Conservation (phyloP, 116 monocot genomes). For the Dioscorea cayenensis region DNA sequence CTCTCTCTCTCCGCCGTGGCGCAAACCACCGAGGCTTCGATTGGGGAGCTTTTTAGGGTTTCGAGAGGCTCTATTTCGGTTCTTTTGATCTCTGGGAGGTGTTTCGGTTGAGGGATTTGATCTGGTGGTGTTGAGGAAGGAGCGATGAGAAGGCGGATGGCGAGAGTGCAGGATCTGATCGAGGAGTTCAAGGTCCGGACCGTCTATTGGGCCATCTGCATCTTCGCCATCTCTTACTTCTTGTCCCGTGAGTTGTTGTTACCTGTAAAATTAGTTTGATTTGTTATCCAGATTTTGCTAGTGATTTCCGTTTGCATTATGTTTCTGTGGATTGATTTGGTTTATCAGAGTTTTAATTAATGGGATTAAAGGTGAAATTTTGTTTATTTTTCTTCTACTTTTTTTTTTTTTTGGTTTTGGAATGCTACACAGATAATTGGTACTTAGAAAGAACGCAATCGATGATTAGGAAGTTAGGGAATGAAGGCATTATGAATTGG, state of each 20-base stretch:
- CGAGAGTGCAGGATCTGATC: conserved; percentile 74
- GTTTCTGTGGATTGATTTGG: not conserved
- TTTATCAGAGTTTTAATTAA: too few species aligned
- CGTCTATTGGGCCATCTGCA: conserved; percentile 76
- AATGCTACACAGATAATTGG: too few species aligned
- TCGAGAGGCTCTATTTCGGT: not conserved
- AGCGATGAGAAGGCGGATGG: conserved; percentile 55
- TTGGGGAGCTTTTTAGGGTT: not conserved
- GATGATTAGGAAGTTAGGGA: too few species aligned
- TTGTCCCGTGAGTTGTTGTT: conserved; percentile 65
- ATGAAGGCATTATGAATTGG: too few species aligned
- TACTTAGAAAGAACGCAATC: too few species aligned
- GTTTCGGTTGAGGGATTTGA: not conserved
- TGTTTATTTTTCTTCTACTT: too few species aligned
- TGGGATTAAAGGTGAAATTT: too few species aligned
- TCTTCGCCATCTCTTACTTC: conserved; percentile 89
- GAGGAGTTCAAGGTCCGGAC: conserved; percentile 91
- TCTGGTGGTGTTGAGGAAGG: not conserved
- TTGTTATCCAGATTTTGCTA: not conserved
- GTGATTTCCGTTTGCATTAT: not conserved
- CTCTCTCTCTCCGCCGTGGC: not conserved
- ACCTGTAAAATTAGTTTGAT: not conserved
- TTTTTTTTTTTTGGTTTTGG: too few species aligned
- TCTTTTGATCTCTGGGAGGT: not conserved
- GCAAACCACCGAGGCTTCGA: not conserved